phyloP scores from a whole-genome alignment of 139 green algal species.

The Chlorella sorokiniana region DNA sequence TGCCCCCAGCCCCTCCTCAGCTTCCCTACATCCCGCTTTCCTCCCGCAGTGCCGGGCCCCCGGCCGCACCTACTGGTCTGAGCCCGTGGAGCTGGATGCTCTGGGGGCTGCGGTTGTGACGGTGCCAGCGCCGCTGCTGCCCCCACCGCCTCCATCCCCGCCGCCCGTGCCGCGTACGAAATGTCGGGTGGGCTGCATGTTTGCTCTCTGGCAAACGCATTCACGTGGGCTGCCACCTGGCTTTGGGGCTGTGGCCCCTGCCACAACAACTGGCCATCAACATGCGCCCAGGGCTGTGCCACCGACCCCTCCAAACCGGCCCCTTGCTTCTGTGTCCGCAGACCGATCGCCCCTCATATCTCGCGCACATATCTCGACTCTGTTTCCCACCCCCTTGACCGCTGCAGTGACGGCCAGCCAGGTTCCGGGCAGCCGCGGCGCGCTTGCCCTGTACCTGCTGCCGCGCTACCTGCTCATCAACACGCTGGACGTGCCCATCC shows the following conservation, averaged over 20 bases:
- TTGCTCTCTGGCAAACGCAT: too few relatives aligned
- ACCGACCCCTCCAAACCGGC: too few relatives aligned
- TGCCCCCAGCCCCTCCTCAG: background rate
- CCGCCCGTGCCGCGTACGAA: slow-evolving; percentile 26
- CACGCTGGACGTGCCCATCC: slow-evolving; percentile 59
- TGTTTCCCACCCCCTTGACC: background rate
- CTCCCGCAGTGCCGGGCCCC: slow-evolving; percentile 36
- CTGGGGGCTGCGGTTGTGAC: slow-evolving; percentile 49
- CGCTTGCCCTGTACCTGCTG: slow-evolving; percentile 70
- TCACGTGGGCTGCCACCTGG: too few relatives aligned
- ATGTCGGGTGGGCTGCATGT: slow-evolving; percentile 43
- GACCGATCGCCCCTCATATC: background rate
- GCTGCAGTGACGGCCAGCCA: slow-evolving; percentile 37
- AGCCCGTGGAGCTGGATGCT: slow-evolving; percentile 48
- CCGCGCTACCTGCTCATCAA: slow-evolving; percentile 82
- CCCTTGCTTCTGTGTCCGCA: too few relatives aligned
- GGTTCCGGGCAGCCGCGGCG: slow-evolving; percentile 47
- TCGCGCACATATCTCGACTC: too few relatives aligned
- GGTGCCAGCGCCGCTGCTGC: slow-evolving; percentile 36
- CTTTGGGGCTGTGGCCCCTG: too few relatives aligned
- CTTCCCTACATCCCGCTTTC: background rate
- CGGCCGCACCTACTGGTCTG: slow-evolving; percentile 53
- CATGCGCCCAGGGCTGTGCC: too few relatives aligned
- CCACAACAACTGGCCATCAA: too few relatives aligned
- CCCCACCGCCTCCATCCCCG: slow-evolving; percentile 10